Conservation (phyloP, 352 stramenopile genomes). For the Phytophthora citrophthora region DNA sequence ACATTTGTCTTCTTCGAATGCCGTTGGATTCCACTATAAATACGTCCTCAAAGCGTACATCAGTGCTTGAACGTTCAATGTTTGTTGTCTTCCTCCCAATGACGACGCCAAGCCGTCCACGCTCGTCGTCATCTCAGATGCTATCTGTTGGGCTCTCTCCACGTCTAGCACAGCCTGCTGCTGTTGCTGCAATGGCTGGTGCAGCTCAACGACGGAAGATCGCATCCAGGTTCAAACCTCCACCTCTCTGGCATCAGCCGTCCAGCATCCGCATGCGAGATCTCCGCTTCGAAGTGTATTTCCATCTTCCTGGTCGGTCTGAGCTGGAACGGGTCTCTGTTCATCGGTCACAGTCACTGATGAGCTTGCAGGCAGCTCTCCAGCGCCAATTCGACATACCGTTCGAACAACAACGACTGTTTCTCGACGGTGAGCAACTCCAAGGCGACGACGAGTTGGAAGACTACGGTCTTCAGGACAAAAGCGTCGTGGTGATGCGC, state of each 20-base stretch:
- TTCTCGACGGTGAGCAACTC: conserved; percentile 61
- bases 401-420: conserved; percentile 71
- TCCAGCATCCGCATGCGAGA: conserved; percentile 31
- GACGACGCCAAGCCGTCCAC: conserved; percentile 6
- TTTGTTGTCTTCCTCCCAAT: neutral
- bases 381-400: conserved; percentile 62
- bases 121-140: conserved; percentile 7
- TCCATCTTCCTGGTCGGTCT: conserved; percentile 42
- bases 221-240: neutral
- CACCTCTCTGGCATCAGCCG: conserved; percentile 21
- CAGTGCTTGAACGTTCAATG: neutral
- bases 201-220: conserved; percentile 20
- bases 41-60: conserved; percentile 6
- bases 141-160: conserved; percentile 1
- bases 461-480: conserved; percentile 61
- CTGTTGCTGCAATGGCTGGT: conserved; percentile 12
- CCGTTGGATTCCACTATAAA: conserved; percentile 25
- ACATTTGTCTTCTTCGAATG: neutral
- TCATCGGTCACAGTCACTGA: conserved; percentile 54
- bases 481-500: conserved; percentile 55
- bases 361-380: conserved; percentile 57
- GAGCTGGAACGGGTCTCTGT: conserved; percentile 50
- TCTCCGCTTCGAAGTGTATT: conserved; percentile 57
- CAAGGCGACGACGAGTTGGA: conserved; percentile 67
- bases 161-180: conserved; percentile 22